These are phyloP conservation scores for Mercurialis annua DNA, from an alignment of 345 rosid genomes.

Conservation along the genomic window DNA sequence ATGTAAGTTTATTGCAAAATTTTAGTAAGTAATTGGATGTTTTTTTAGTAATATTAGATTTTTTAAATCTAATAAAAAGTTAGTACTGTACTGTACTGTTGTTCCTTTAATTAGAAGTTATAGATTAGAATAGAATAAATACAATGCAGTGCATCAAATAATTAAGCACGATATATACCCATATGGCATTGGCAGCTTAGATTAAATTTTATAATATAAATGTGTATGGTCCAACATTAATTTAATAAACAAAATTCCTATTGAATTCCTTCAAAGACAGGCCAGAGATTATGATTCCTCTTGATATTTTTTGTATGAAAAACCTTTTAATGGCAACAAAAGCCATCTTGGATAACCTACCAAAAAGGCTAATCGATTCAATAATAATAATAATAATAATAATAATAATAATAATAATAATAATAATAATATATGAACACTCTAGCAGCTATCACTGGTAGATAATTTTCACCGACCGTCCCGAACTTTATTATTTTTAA, in stretches of 20 bases:
- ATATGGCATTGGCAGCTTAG: slow-evolving; percentile 25
- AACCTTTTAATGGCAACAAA: slow-evolving; percentile 9
- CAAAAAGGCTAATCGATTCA: not conserved
- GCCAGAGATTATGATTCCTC: slow-evolving; percentile 19
- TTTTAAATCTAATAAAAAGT: slow-evolving; percentile 17
- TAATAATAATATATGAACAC: too few relatives aligned
- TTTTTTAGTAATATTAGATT: slow-evolving; percentile 13
- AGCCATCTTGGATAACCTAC: not conserved
- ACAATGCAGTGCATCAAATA: slow-evolving; percentile 15
- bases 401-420: too few relatives aligned
- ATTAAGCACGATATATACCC: slow-evolving; percentile 8
- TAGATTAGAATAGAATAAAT: slow-evolving; percentile 14
- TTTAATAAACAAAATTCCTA: slow-evolving; percentile 11
- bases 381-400: too few relatives aligned
- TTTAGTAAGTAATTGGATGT: not conserved
- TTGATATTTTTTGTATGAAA: slow-evolving; percentile 9
- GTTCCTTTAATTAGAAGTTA: slow-evolving; percentile 2
- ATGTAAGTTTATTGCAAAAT: too few relatives aligned
- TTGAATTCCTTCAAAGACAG: slow-evolving; percentile 30
- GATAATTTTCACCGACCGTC: too few relatives aligned
- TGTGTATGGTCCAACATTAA: slow-evolving; percentile 18
- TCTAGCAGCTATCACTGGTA: too few relatives aligned
- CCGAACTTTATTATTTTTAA: too few relatives aligned
- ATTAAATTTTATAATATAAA: not conserved
- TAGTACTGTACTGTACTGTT: not conserved